Percentiles rank a stretch among this genome's conserved stretches.
Conservation (phyloP, 192 early-diverging fungal genomes). For the Bifiguratus adelaidae region DNA sequence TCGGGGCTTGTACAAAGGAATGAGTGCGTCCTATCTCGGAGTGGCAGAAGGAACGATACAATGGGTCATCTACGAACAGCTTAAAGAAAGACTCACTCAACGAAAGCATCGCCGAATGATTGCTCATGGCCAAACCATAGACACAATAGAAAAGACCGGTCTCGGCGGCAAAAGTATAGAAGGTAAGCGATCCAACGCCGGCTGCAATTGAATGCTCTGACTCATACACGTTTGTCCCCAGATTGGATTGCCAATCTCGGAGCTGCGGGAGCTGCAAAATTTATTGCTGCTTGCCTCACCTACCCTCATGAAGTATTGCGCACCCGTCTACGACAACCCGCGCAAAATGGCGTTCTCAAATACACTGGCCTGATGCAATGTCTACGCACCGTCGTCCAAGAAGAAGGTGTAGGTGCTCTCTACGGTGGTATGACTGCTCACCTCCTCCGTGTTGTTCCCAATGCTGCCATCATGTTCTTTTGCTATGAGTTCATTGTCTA, state of each 20-base stretch:
- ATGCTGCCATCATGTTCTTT: conserved; percentile 92
- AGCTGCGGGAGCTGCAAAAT: conserved; percentile 76
- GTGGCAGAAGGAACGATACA: conserved; percentile 86
- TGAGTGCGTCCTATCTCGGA: conserved; percentile 80
- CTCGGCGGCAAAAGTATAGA: conserved; percentile 10
- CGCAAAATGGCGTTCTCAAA: conserved; percentile 50
- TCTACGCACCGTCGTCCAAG: conserved; percentile 39
- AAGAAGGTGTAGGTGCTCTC: conserved; percentile 78
- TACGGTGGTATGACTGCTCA: conserved; percentile 96
- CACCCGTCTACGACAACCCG: conserved; percentile 83
- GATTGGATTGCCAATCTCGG: conserved; percentile 80
- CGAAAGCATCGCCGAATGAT: background rate
- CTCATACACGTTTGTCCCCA: conserved; percentile 4
- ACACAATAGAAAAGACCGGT: background rate
- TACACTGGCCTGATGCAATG: conserved; percentile 66
- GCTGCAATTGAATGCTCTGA: too few relatives aligned
- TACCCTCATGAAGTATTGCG: conserved; percentile 95
- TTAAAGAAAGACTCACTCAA: conserved; percentile 50
- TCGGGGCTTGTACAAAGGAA: conserved; percentile 76
- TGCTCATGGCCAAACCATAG: background rate
- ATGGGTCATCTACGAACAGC: conserved; percentile 91
- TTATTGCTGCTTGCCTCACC: conserved; percentile 75
- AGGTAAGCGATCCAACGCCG: conserved; percentile 15
- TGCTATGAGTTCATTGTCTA: conserved; percentile 69
- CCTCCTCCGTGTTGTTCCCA: conserved; percentile 89